Evolutionary conservation across 2,329 filamentous ascomycete species (phyloP).

Genomic region (Fusarium lyarnte): DNA sequence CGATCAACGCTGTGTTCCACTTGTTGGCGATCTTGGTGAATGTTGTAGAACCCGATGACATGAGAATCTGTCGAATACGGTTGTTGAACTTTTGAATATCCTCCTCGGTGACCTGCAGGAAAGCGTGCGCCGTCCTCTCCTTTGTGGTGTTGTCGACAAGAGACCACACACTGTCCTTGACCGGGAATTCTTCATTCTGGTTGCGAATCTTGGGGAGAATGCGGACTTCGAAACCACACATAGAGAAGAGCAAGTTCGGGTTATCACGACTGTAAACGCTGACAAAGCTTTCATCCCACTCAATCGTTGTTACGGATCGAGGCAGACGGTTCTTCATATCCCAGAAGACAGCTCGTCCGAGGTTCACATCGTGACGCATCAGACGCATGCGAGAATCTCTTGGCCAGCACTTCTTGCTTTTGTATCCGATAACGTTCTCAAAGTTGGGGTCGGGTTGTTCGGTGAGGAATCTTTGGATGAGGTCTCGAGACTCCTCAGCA

Average conservation of each 20-base stretch:
- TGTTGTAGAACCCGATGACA: slow-evolving; percentile 99
- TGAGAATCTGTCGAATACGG: slow-evolving; percentile 95
- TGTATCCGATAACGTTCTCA: slow-evolving; percentile 98
- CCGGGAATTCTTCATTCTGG: slow-evolving; percentile 93
- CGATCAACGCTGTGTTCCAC: slow-evolving; percentile 98
- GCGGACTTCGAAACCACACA: slow-evolving; percentile 97
- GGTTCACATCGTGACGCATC: slow-evolving; percentile 98
- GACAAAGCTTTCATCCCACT: slow-evolving; percentile 98
- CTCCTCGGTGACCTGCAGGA: slow-evolving; percentile 96
- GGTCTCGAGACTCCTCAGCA: slow-evolving; percentile 91
- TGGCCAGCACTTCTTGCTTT: slow-evolving; percentile 99
- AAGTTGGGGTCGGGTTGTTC: slow-evolving; percentile 99
- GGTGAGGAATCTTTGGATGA: slow-evolving; percentile 97
- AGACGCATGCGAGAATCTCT: slow-evolving; percentile 96
- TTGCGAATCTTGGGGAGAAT: slow-evolving; percentile 96
- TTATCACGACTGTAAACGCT: slow-evolving; percentile 99
- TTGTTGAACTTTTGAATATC: slow-evolving; percentile 99
- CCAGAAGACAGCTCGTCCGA: slow-evolving; percentile 98
- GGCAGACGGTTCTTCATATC: slow-evolving; percentile 97
- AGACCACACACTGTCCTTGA: slow-evolving; percentile 99
- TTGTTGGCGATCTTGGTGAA: slow-evolving; percentile 99
- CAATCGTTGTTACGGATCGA: slow-evolving; percentile 93
- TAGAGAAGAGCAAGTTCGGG: slow-evolving; percentile 94
- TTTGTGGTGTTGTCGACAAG: slow-evolving; percentile 96
- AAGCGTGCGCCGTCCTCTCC: slow-evolving; percentile 95